Base-by-base conservation (phyloP, 2,329 filamentous ascomycete genomes). In the Verticillium nonalfalfae region DNA sequence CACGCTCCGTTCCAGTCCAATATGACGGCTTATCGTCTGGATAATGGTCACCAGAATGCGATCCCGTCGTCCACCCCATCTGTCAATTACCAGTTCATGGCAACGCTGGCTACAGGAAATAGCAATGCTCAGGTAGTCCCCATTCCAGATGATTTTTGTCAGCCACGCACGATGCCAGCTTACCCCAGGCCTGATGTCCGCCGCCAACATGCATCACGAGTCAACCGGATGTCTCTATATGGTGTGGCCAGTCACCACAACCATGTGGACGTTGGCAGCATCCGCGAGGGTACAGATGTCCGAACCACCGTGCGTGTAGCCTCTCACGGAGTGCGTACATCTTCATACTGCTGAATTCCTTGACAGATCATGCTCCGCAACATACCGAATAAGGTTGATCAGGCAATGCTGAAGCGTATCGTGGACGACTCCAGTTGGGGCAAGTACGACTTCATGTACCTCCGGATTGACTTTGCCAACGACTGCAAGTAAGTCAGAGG, bases 361-460 rank as follows among this genome's bases (percentile, higher is more conserved):
- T 9, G 26, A n/a, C 62, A 92, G 89, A 91, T 98, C 66, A 97
- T 98, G 94, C 76, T 97, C 36, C 88, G 94, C 45, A 97, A 98
- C 72, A 94, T 97, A 56, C 94, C 94, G 1, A 97, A 97, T 76
- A 92, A 93, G 68, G 88, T 97, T 61, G 86, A 92, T 68, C 86
- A 92, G 74, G 78, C 82, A 0, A 88, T 90, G 78, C 77, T 97
- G 15, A 96, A 96, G 78, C 76, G 80, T 0, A 88, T 96, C 61
- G 81, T 98, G 14, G 91, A 97, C 69, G 81, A 89, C 65, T 90
- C 87, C 15, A 91, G 88, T 72, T 86, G 83, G 75, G 93, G 92
- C 35, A 88, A 89, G 64, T 98, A 96, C 72, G 93, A 98, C 71
- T 98, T 98, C 74, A 87, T 96, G 81, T 99, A 99, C 73, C 78